These are phyloP conservation scores for Claviceps sp. DNA, from an alignment of 2,329 filamentous ascomycete genomes.

Conservation along the genomic window DNA sequence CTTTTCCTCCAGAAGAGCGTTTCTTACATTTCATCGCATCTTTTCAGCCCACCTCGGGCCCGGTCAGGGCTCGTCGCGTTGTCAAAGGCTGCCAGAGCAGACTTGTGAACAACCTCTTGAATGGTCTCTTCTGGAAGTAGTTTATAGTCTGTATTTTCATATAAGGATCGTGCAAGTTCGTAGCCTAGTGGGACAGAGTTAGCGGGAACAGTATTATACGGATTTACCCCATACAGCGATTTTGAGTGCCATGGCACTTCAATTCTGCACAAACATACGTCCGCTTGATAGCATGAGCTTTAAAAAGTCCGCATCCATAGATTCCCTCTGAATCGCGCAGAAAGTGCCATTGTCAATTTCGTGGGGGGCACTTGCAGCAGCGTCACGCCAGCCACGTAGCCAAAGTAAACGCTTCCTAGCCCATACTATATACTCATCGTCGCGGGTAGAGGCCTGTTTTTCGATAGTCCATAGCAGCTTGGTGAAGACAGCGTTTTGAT, in stretches of 20 bases:
- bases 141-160: slow-evolving; percentile 35
- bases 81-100: slow-evolving; percentile 61
- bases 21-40: slow-evolving; percentile 59
- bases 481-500: slow-evolving; percentile 47
- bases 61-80: slow-evolving; percentile 72
- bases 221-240: too few species aligned
- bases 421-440: slow-evolving; percentile 50
- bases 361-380: slow-evolving; percentile 14
- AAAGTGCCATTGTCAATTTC: slow-evolving; percentile 46
- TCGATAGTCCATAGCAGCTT: slow-evolving; percentile 44
- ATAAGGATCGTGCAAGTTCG: slow-evolving; percentile 47
- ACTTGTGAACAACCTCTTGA: slow-evolving; percentile 45
- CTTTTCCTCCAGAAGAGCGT: background rate
- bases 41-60: slow-evolving; percentile 63
- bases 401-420: slow-evolving; percentile 55
- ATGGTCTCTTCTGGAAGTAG: slow-evolving; percentile 38
- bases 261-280: slow-evolving; percentile 30
- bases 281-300: slow-evolving; percentile 50
- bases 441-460: slow-evolving; percentile 37
- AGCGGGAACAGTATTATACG: slow-evolving; percentile 2
- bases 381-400: slow-evolving; percentile 58
- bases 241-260: background rate
- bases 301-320: slow-evolving; percentile 58
- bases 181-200: slow-evolving; percentile 33
- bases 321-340: slow-evolving; percentile 44